A percentile compares a stretch with the other conserved stretches of the same genome.
Conservation (phyloP, 2,329 filamentous ascomycete species). For the Botryotinia calthae region DNA sequence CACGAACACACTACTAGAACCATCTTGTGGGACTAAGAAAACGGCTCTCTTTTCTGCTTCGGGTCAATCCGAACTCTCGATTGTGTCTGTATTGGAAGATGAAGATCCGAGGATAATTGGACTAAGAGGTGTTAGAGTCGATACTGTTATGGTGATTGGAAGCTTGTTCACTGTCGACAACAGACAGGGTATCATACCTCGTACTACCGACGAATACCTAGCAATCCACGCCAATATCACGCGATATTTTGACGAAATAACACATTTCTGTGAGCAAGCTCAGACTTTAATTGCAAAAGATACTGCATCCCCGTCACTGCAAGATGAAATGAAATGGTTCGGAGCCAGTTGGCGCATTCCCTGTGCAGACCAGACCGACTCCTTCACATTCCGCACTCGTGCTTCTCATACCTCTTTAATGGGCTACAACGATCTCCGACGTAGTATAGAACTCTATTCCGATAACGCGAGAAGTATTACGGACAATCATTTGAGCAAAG, state of each 20-base stretch:
- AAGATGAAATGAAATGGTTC: background rate
- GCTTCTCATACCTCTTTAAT: background rate
- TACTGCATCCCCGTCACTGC: background rate
- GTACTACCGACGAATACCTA: background rate
- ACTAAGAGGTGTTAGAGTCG: background rate
- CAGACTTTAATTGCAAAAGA: background rate
- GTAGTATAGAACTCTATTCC: slow-evolving; percentile 12
- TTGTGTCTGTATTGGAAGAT: background rate
- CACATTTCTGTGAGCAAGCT: slow-evolving; percentile 5
- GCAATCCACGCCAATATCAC: background rate
- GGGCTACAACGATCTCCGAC: slow-evolving; percentile 13
- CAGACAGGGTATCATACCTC: background rate
- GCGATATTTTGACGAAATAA: slow-evolving; percentile 10
- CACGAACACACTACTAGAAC: background rate
- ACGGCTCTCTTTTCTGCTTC: slow-evolving; percentile 6
- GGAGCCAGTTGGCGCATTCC: slow-evolving; percentile 22
- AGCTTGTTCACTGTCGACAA: background rate
- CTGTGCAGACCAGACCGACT: slow-evolving; percentile 13
- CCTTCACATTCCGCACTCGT: background rate
- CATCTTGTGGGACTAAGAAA: slow-evolving; percentile 2
- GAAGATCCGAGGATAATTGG: background rate
- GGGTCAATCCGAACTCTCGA: background rate
- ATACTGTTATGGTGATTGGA: background rate
- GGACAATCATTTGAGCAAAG: background rate
- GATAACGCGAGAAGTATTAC: background rate